phyloP scores from a whole-genome alignment of 2,329 filamentous ascomycete genomes.

The Beauveria pseudobassiana region DNA sequence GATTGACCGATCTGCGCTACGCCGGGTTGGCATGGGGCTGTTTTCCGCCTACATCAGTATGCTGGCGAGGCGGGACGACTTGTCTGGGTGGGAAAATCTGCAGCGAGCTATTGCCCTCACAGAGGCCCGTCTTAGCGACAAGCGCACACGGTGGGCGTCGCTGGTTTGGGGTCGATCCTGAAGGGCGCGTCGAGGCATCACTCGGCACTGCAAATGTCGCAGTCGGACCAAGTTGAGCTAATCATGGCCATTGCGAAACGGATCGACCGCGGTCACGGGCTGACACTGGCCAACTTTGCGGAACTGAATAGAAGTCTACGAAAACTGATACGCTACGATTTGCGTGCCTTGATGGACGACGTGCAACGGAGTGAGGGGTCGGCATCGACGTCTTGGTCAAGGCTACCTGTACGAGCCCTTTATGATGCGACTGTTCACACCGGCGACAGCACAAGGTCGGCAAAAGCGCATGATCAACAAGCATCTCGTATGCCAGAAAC shows the following conservation, averaged over 20 bases:
- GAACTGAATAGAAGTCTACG: slow-evolving; percentile 19
- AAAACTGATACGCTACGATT: slow-evolving; percentile 18
- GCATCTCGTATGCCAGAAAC: not conserved
- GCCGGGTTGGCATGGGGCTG: slow-evolving; percentile 22
- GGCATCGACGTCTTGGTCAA: not conserved
- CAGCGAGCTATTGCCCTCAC: slow-evolving; percentile 25
- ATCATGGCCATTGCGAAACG: slow-evolving; percentile 20
- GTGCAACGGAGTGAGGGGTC: not conserved
- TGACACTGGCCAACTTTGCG: slow-evolving; percentile 18
- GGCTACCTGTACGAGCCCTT: not conserved
- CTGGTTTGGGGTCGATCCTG: slow-evolving; percentile 27
- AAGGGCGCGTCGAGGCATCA: slow-evolving; percentile 26
- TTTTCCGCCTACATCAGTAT: slow-evolving; percentile 43
- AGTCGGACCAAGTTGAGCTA: slow-evolving; percentile 24
- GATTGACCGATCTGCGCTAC: slow-evolving; percentile 19
- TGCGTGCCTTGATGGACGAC: not conserved
- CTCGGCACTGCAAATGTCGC: slow-evolving; percentile 19
- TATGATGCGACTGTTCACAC: not conserved
- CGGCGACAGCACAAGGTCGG: not conserved
- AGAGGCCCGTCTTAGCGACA: slow-evolving; percentile 18
- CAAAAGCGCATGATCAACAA: not conserved
- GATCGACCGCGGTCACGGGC: slow-evolving; percentile 21
- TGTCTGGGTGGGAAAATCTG: slow-evolving; percentile 19
- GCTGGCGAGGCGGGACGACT: slow-evolving; percentile 18
- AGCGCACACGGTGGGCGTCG: slow-evolving; percentile 21